Percentiles rank a stretch among this genome's conserved stretches.
Evolutionary conservation across 2,329 filamentous ascomycete species (phyloP).

Genomic region (Cadophora gregata): DNA sequence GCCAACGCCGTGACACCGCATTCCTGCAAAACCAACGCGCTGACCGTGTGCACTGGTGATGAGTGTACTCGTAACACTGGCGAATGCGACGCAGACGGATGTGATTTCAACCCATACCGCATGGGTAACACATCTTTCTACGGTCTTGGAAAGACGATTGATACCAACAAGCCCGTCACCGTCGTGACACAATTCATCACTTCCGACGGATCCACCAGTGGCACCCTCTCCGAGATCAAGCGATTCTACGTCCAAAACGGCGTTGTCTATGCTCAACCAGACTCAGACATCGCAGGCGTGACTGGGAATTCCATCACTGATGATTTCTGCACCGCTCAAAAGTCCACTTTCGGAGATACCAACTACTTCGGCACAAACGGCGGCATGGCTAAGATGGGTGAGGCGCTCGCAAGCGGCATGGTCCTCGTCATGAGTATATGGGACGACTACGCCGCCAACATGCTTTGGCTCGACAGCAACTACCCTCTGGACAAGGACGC

Average conservation of each 20-base stretch:
- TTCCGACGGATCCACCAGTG: slow-evolving; percentile 53
- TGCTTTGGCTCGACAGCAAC: slow-evolving; percentile 77
- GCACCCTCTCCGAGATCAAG: slow-evolving; percentile 58
- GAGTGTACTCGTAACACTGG: slow-evolving; percentile 57
- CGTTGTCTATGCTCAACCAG: slow-evolving; percentile 57
- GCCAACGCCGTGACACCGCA: slow-evolving; percentile 51
- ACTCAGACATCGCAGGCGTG: slow-evolving; percentile 53
- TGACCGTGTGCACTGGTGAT: slow-evolving; percentile 51
- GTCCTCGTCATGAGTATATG: slow-evolving; percentile 69
- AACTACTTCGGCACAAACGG: slow-evolving; percentile 60
- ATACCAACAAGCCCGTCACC: slow-evolving; percentile 58
- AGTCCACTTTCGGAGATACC: slow-evolving; percentile 60
- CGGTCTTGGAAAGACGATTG: slow-evolving; percentile 57
- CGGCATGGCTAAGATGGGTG: slow-evolving; percentile 60
- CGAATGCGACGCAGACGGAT: slow-evolving; percentile 65
- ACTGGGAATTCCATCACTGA: slow-evolving; percentile 60
- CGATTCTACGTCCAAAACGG: slow-evolving; percentile 64
- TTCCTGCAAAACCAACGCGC: slow-evolving; percentile 55
- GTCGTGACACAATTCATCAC: slow-evolving; percentile 67
- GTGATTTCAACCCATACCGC: slow-evolving; percentile 67
- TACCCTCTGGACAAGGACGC: slow-evolving; percentile 58
- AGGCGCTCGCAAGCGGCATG: slow-evolving; percentile 60
- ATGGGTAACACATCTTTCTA: slow-evolving; percentile 63
- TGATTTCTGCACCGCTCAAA: slow-evolving; percentile 61
- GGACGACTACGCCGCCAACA: slow-evolving; percentile 64